Percentiles rank a stretch among this genome's conserved stretches.
These are phyloP conservation scores for Wickerhamomyces strasburgensis DNA, from an alignment of 805 yeast species.

Conservation along the genomic window DNA sequence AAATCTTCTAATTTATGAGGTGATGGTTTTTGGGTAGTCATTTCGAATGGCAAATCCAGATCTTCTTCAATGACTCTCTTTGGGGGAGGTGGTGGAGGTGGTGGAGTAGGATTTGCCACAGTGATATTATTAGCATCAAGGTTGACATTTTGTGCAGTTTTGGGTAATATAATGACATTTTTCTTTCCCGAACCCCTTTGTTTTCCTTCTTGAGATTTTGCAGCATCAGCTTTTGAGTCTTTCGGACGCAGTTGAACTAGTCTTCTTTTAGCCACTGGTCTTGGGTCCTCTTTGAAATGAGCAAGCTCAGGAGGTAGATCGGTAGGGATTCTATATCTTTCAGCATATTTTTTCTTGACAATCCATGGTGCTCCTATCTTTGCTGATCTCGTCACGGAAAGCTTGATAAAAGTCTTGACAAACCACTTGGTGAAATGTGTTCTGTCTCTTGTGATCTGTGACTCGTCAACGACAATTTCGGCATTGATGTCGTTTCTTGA, in stretches of 20 bases:
- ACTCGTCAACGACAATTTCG: constrained; percentile 67
- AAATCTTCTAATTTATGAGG: constrained; percentile 16
- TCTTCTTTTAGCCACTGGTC: constrained; percentile 14
- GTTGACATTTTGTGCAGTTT: constrained; percentile 2
- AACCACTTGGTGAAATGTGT: constrained; percentile 85
- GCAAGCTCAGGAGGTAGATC: constrained; percentile 53
- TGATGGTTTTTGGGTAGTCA: constrained; percentile 15
- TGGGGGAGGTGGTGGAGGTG: constrained; percentile 15
- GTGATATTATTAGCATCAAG: constrained; percentile 1
- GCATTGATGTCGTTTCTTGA: constrained; percentile 46
- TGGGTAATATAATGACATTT: constrained; percentile 1
- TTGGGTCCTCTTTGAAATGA: constrained; percentile 21
- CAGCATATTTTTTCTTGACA: constrained; percentile 72
- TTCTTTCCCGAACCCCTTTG: neutral
- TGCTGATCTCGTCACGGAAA: constrained; percentile 55
- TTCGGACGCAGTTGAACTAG: constrained; percentile 9
- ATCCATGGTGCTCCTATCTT: constrained; percentile 96
- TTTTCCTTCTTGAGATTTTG: constrained; percentile 2
- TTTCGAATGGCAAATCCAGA: constrained; percentile 16
- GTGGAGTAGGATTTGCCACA: neutral
- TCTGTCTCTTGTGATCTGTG: constrained; percentile 75
- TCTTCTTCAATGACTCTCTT: constrained; percentile 21
- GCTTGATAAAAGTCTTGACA: constrained; percentile 84
- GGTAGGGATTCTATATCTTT: constrained; percentile 57
- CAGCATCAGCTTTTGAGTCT: constrained; percentile 1